phyloP scores from a whole-genome alignment of 305 asterid genomes.

The Solanum hybrid region DNA sequence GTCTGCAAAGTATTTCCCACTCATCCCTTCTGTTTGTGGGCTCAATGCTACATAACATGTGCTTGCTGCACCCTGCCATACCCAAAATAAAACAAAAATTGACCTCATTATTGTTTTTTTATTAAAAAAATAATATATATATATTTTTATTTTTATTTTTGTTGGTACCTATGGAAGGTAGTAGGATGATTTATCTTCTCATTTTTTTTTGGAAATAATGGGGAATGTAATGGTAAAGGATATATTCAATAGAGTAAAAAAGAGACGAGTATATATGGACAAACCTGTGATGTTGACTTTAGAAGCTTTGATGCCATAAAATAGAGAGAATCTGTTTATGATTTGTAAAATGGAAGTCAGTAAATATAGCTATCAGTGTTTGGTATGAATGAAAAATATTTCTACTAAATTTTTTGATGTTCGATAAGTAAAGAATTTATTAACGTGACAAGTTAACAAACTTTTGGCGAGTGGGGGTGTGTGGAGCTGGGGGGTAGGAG shows the following conservation, averaged over 20 bases:
- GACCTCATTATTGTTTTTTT: neutral
- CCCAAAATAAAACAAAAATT: neutral
- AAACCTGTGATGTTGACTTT: slow-evolving; percentile 88
- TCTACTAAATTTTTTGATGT: neutral
- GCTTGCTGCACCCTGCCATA: slow-evolving; percentile 77
- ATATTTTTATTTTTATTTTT: neutral
- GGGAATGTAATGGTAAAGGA: neutral
- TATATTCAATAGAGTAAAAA: neutral
- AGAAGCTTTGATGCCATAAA: slow-evolving; percentile 90
- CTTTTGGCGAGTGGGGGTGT: neutral
- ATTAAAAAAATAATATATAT: neutral
- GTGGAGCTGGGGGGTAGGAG: neutral
- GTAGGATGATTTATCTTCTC: neutral
- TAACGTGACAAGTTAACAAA: neutral
- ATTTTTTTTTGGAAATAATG: neutral
- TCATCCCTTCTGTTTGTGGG: slow-evolving; percentile 36
- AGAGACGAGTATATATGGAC: slow-evolving; percentile 22
- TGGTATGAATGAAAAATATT: neutral
- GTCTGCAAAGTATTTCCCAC: slow-evolving; percentile 82
- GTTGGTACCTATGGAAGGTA: neutral
- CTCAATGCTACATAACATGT: slow-evolving; percentile 77
- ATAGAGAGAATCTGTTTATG: slow-evolving; percentile 61
- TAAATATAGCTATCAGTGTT: neutral
- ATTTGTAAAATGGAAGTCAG: neutral
- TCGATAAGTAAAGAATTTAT: neutral